Base-by-base conservation (phyloP, 1,284 basidiomycete genomes). In the Ganoderma meredithae region DNA sequence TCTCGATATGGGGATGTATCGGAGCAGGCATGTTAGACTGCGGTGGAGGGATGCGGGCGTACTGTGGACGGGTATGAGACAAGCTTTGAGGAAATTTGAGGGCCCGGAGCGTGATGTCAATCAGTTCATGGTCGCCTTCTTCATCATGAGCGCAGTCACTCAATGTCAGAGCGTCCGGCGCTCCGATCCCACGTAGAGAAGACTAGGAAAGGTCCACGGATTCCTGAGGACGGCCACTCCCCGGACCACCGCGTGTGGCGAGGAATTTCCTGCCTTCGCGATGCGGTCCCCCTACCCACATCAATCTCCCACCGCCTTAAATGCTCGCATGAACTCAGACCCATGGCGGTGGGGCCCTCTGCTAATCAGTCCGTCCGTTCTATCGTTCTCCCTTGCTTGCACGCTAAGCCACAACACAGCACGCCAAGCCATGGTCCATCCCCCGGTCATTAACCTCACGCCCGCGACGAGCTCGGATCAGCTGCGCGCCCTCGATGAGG, bases 401-500 rank as follows among this genome's bases (percentile, higher is more conserved):
- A 55, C 59, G 43, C 58, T 33, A 41, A 49, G 58, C 62, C 62
- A 80, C 61, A 44, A 39, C n/a, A 39, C 44, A 33, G 19, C 17
- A 53, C 47, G n/a, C 44, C 25, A 80, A 77, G 74, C 79, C 73
- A 78, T 81, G 68, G 58, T n/a, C 58, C 58, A 60, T 12, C 58
- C 39, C 9, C 77, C 73, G 68, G 76, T 83, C 65, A 78, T 86
- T 64, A 74, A 78, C 44, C 82, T 85, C 64, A 71, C 79, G 52
- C 79, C 83, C 15, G 86, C 86, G 12, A 84, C 80, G 19, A 81
- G 83, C 62, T 77, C 81, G 5, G 87, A 88, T 65, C 81, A 85
- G 71, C 79, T 83, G 56, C 82, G 81, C 60, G 86, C 86, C 8
- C 76, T 87, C 66, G 80, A 83, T 59, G 86, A 88, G 72, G 86